Evolutionary conservation across 1,139 yeast genomes (phyloP), one percentile per base, ranked within the genome.

Genomic region (Yamadazyma conglobata): DNA sequence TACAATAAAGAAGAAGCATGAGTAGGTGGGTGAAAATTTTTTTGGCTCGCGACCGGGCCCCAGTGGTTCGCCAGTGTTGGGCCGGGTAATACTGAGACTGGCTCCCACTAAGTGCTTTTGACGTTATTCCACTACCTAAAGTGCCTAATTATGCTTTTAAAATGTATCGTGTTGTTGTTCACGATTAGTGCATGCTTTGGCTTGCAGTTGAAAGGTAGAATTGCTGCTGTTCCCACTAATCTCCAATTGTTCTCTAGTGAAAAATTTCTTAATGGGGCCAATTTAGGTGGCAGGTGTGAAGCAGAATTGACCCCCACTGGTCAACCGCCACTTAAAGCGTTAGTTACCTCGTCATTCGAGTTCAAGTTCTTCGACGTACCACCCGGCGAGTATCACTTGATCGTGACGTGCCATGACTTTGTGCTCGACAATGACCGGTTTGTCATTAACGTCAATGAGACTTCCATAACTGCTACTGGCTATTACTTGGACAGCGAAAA

Each of bases 351-450:
- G 22, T 41, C 50, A 9, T 61, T 49, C 33, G 41, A 43, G 4
- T 67, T 64, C 38, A 26, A 30, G 1, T 61, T 55, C 31, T 37
- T 43, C 6, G 43, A 47, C 10, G 45, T 68, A 31, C 24, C 30
- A 2, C 34, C 42, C 9, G 74, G 73, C 5, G 52, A 48, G 26
- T 66, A 68, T 37, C 57, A 60, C 31, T 54, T 68, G 26, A 22
- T 47, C 11, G 48, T 67, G 6, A 44, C 52, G 32, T 60, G 70
- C 1, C 62, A 65, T 42, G 74, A 68, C 37, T 65, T 65, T 39
- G 34, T 39, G 6, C 49, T 68, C 24, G 33, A 37, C 11, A 36
- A 37, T 19, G 51, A 54, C 24, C 46, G 65, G 29, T 64, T 43
- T 42, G 46, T 49, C 25, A 43, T 68, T 9, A 36, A 43, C 6